These are phyloP conservation scores for Fraxinus paxiana DNA, from an alignment of 305 asterid species.

Conservation along the genomic window DNA sequence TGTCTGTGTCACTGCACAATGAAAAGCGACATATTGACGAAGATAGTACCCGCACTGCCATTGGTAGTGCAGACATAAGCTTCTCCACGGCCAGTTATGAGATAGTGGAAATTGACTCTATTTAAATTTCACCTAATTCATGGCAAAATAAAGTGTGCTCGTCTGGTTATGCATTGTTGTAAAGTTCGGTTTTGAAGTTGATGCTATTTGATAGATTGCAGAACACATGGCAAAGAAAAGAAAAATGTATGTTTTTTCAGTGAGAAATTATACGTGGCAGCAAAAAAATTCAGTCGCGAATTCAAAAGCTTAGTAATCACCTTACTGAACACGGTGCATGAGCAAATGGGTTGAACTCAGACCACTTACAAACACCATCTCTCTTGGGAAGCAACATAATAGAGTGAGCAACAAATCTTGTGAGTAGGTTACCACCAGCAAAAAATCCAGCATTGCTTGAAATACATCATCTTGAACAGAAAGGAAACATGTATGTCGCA, in stretches of 20 bases:
- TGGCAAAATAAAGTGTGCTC: not conserved
- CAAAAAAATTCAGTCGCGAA: not conserved
- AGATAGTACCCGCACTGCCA: not conserved
- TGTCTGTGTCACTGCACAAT: not conserved
- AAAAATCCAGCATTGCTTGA: not conserved
- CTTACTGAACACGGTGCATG: not conserved
- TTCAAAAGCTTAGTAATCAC: not conserved
- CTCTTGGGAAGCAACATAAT: not conserved
- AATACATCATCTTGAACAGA: not conserved
- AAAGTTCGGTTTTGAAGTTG: not conserved
- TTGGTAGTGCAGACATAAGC: not conserved
- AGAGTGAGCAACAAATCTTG: not conserved
- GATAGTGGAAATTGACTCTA: not conserved
- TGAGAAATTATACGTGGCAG: not conserved
- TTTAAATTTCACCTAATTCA: not conserved
- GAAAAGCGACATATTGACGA: not conserved
- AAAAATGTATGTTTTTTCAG: not conserved
- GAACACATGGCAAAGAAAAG: not conserved
- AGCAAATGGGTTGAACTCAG: not conserved
- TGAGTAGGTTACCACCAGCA: not conserved
- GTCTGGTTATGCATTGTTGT: not conserved
- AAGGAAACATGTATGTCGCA: not conserved
- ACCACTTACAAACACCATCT: not conserved
- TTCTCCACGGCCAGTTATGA: not conserved
- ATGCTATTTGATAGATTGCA: not conserved